Evolutionary conservation across 2,329 filamentous ascomycete genomes (phyloP).

Genomic region (Xylaria sp.): DNA sequence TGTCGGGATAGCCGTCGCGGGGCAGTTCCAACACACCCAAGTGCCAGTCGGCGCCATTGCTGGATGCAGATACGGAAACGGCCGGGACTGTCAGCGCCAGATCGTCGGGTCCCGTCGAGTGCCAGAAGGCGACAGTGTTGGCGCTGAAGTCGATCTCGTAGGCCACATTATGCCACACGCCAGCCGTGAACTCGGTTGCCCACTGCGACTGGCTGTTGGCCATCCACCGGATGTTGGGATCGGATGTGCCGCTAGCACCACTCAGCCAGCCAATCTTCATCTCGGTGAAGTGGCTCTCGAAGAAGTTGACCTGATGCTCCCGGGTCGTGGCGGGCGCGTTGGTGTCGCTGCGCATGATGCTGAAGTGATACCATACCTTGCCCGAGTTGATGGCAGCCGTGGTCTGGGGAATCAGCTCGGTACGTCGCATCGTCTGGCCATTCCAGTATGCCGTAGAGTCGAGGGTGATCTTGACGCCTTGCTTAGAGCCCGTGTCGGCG

Average conservation of each 20-base stretch:
- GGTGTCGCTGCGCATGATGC: constrained; percentile 66
- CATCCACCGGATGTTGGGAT: constrained; percentile 72
- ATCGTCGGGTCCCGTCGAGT: constrained; percentile 70
- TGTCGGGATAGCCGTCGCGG: constrained; percentile 63
- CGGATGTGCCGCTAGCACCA: constrained; percentile 57
- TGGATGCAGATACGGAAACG: constrained; percentile 68
- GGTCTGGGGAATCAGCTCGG: constrained; percentile 79
- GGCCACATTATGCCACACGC: constrained; percentile 79
- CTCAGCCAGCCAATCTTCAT: constrained; percentile 74
- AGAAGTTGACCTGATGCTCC: constrained; percentile 74
- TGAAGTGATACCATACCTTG: constrained; percentile 79
- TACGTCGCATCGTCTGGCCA: constrained; percentile 77
- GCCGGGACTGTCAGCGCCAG: constrained; percentile 69
- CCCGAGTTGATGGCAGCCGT: constrained; percentile 72
- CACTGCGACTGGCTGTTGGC: constrained; percentile 70
- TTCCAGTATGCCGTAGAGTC: constrained; percentile 75
- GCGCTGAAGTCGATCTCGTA: constrained; percentile 77
- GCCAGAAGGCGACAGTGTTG: constrained; percentile 74
- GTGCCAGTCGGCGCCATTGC: constrained; percentile 79
- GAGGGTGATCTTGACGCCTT: constrained; percentile 77
- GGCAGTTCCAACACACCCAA: constrained; percentile 75
- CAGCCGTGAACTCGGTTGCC: constrained; percentile 69
- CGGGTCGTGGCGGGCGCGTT: constrained; percentile 71
- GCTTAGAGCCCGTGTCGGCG: constrained; percentile 67
- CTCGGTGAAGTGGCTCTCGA: constrained; percentile 80